A percentile compares a stretch with the other conserved stretches of the same genome.
phyloP scores from a whole-genome alignment of 1,139 yeast species.

The Kluyveromyces marxianus region DNA sequence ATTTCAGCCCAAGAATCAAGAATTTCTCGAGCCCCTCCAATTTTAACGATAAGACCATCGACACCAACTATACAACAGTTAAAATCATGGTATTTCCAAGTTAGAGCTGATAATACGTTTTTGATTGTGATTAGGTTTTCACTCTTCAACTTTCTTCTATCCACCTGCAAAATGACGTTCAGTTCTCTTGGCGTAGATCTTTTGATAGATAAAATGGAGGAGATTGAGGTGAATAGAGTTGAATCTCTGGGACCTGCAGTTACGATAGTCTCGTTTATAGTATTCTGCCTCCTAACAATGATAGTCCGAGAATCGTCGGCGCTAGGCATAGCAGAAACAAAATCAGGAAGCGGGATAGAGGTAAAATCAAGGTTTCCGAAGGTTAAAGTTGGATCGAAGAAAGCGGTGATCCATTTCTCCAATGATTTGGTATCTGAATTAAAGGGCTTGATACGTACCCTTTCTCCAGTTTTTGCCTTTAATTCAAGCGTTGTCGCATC shows the following conservation, averaged over 20 bases:
- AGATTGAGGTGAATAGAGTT: constrained; percentile 10
- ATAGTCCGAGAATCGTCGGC: not conserved
- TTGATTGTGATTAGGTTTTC: constrained; percentile 12
- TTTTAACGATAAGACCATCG: constrained; percentile 10
- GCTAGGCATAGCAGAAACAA: constrained; percentile 2
- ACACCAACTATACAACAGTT: constrained; percentile 18
- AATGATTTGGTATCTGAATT: constrained; percentile 11
- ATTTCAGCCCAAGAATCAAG: not conserved
- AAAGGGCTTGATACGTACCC: constrained; percentile 2
- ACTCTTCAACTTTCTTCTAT: constrained; percentile 14
- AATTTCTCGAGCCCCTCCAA: not conserved
- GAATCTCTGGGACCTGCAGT: not conserved
- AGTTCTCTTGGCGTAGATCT: constrained; percentile 22
- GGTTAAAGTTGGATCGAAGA: constrained; percentile 18
- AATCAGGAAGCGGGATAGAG: constrained; percentile 23
- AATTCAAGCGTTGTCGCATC: constrained; percentile 20
- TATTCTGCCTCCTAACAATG: not conserved
- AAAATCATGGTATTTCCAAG: constrained; percentile 13
- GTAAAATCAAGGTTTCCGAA: constrained; percentile 21
- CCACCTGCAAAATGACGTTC: constrained; percentile 24
- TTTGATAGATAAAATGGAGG: constrained; percentile 26
- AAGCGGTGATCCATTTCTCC: constrained; percentile 30
- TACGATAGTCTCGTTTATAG: not conserved
- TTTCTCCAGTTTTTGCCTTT: constrained; percentile 7
- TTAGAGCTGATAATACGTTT: constrained; percentile 24